phyloP scores from a whole-genome alignment of 257 asterid species.

The Salvia rosmarinus region DNA sequence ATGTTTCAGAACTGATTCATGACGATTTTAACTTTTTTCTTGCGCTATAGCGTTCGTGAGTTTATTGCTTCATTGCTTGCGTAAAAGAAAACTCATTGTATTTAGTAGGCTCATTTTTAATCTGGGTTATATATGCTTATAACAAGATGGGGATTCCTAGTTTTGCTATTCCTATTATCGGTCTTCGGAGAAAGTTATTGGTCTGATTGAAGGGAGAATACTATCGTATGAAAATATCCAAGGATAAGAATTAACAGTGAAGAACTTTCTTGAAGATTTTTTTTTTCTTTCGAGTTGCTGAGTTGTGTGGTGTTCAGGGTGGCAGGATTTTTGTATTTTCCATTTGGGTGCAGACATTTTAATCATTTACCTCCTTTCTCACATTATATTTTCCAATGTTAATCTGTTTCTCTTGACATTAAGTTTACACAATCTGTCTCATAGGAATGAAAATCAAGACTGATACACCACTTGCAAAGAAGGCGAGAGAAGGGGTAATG shows the following conservation, averaged over 20 bases:
- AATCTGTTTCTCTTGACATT: conserved; percentile 6
- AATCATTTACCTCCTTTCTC: not conserved
- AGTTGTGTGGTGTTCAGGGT: not conserved
- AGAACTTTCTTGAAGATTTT: not conserved
- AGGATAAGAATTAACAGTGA: not conserved
- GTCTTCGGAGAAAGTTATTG: not conserved
- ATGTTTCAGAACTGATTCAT: conserved; percentile 14
- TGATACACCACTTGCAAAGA: conserved; percentile 89
- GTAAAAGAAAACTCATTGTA: not conserved
- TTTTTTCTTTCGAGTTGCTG: not conserved
- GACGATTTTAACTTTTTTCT: not conserved
- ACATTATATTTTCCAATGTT: not conserved
- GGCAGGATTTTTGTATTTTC: not conserved
- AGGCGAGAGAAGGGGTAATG: conserved; percentile 99
- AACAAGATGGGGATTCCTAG: not conserved
- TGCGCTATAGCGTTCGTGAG: not conserved
- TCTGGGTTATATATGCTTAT: conserved; percentile 1
- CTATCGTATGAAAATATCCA: not conserved
- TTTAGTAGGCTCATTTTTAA: not conserved
- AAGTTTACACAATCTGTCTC: conserved; percentile 12
- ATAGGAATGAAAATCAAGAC: conserved; percentile 98
- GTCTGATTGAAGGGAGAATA: conserved; percentile 1
- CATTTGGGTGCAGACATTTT: conserved; percentile 9
- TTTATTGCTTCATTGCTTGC: not conserved
- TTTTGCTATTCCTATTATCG: not conserved